Evolutionary conservation across 441 rosid genomes (phyloP).

Genomic region (Aquilaria agallochum): DNA sequence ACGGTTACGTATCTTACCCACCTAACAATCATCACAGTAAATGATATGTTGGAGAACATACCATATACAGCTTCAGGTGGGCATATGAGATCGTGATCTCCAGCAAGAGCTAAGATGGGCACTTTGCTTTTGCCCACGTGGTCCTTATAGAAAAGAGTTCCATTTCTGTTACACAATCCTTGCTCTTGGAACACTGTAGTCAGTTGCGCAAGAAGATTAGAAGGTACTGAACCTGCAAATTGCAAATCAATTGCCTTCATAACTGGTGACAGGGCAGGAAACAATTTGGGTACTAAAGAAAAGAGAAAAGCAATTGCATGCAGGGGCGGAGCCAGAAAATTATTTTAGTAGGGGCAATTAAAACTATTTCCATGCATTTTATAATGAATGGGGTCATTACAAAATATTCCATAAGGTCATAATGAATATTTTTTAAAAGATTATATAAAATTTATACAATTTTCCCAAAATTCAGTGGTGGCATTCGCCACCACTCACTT

Average conservation of each 20-base stretch:
- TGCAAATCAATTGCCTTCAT: neutral
- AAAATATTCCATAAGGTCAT: too few species aligned
- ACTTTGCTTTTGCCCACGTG: slow-evolving; percentile 52
- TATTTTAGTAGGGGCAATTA: too few species aligned
- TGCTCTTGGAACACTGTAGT: slow-evolving; percentile 29
- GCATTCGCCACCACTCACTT: too few species aligned
- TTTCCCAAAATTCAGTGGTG: too few species aligned
- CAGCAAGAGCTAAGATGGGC: slow-evolving; percentile 57
- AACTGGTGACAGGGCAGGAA: too few species aligned
- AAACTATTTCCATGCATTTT: too few species aligned
- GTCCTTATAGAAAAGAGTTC: slow-evolving; percentile 51
- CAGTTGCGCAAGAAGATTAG: slow-evolving; percentile 47
- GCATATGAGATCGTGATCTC: slow-evolving; percentile 55
- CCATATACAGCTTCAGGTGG: slow-evolving; percentile 68
- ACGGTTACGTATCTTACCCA: neutral
- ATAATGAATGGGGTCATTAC: too few species aligned
- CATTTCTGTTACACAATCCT: slow-evolving; percentile 45
- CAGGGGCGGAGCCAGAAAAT: too few species aligned
- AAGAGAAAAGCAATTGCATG: too few species aligned
- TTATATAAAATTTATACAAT: too few species aligned
- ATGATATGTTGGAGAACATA: slow-evolving; percentile 7
- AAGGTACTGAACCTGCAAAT: slow-evolving; percentile 45
- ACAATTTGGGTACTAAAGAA: too few species aligned
- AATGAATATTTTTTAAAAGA: too few species aligned
- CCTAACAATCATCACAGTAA: neutral